Evolutionary conservation across 257 asterid species (phyloP).

Genomic region (Pogostemon cablin): DNA sequence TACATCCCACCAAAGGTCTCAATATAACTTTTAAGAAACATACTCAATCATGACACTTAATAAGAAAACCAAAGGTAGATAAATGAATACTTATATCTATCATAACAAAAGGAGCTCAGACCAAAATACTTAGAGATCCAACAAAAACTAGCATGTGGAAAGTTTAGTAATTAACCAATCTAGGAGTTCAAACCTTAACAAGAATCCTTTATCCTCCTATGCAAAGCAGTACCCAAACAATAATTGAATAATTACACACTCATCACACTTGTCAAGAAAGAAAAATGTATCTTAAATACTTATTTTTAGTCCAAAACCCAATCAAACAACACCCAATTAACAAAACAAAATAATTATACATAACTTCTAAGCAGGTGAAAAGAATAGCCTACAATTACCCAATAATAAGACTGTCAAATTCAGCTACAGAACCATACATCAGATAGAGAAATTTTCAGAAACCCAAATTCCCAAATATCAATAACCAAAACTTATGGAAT

Average conservation of each 20-base stretch:
- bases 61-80: background rate
- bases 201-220: background rate
- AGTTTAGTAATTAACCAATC: constrained; percentile 1
- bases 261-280: constrained; percentile 1
- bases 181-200: constrained; percentile 7
- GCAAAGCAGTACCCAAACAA: background rate
- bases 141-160: background rate
- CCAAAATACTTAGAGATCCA: background rate
- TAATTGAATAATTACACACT: constrained; percentile 12
- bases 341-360: constrained; percentile 12
- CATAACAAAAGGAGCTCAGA: constrained; percentile 11
- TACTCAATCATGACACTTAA: background rate
- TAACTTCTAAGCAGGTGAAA: constrained; percentile 1
- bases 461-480: constrained; percentile 31
- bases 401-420: background rate
- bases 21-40: too few species aligned
- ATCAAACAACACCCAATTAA: constrained; percentile 28
- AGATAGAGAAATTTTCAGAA: constrained; percentile 11
- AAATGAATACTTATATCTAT: constrained; percentile 14
- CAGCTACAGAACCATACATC: background rate
- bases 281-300: background rate
- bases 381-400: background rate
- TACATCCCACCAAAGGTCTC: too few species aligned
- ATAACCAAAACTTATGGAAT: constrained; percentile 12
- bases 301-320: constrained; percentile 16